Conservation (phyloP, 257 asterid genomes). For the Solanum peruvianum region DNA sequence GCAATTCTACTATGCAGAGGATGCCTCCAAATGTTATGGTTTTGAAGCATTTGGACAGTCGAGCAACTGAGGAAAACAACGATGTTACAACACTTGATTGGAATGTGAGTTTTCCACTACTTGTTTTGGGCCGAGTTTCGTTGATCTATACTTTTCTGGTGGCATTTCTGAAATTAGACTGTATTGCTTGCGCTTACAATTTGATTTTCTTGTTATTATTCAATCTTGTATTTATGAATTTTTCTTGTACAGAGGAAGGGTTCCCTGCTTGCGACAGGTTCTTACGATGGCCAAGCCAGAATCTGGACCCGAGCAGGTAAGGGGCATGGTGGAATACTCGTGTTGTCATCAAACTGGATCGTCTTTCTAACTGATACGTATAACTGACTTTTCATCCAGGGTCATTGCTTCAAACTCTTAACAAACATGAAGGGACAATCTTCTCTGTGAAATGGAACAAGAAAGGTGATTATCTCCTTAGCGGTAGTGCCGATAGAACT, state of each 20-base stretch:
- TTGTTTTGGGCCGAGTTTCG: neutral
- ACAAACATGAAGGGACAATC: conserved; percentile 88
- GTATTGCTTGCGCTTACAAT: neutral
- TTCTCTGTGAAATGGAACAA: conserved; percentile 96
- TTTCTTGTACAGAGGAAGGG: conserved; percentile 56
- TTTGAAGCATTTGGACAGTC: conserved; percentile 73
- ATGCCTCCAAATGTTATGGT: conserved; percentile 48
- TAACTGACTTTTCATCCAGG: conserved; percentile 38
- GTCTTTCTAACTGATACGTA: neutral
- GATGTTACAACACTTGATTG: conserved; percentile 96
- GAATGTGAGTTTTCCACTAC: conserved; percentile 49
- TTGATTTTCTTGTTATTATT: neutral
- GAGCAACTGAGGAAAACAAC: conserved; percentile 76
- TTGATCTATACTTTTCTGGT: neutral
- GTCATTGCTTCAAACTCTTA: conserved; percentile 62
- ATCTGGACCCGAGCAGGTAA: conserved; percentile 85
- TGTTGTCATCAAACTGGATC: neutral
- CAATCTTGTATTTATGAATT: neutral
- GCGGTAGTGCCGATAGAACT: conserved; percentile 91
- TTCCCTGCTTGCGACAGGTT: conserved; percentile 88
- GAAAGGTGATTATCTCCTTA: conserved; percentile 88
- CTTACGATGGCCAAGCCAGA: conserved; percentile 96
- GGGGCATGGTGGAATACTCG: neutral
- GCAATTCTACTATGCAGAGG: conserved; percentile 48
- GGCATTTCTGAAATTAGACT: neutral